Conservation (phyloP, 2,329 filamentous ascomycete species). For the Hawksworthiomyces lignivorus region DNA sequence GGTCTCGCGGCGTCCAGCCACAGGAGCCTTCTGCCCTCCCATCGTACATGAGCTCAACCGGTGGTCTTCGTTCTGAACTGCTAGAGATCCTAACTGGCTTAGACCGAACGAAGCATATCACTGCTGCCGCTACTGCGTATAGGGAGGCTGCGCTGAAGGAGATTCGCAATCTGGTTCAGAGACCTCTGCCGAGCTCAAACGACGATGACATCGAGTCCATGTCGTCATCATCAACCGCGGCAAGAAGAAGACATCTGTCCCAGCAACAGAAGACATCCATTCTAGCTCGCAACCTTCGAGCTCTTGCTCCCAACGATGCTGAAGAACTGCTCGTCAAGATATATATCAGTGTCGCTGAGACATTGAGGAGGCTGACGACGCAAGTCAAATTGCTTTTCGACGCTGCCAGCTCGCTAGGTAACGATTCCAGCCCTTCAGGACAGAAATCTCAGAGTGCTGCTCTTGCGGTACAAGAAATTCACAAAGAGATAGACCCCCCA, state of each 20-base stretch:
- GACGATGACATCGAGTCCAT: constrained; percentile 91
- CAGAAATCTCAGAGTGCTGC: constrained; percentile 25
- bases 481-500: constrained; percentile 67
- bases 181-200: constrained; percentile 79
- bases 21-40: constrained; percentile 64
- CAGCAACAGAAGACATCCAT: constrained; percentile 86
- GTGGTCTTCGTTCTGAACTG: constrained; percentile 62
- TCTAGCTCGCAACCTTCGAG: constrained; percentile 77
- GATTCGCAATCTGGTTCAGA: constrained; percentile 75
- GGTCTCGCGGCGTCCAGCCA: constrained; percentile 59
- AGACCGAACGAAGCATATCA: constrained; percentile 70
- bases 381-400: constrained; percentile 94
- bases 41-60: constrained; percentile 67
- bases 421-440: constrained; percentile 39
- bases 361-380: constrained; percentile 72
- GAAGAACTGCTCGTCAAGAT: constrained; percentile 75
- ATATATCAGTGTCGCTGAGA: constrained; percentile 82
- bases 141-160: constrained; percentile 77
- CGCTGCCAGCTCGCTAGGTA: constrained; percentile 68
- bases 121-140: constrained; percentile 73
- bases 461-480: constrained; percentile 59
- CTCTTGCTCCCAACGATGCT: constrained; percentile 74
- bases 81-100: constrained; percentile 66
- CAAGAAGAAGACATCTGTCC: constrained; percentile 58
- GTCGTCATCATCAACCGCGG: constrained; percentile 70